Percentiles rank a stretch among this genome's conserved stretches.
Evolutionary conservation across 2,329 filamentous ascomycete genomes (phyloP).

Genomic region (Fusarium sublunatum): DNA sequence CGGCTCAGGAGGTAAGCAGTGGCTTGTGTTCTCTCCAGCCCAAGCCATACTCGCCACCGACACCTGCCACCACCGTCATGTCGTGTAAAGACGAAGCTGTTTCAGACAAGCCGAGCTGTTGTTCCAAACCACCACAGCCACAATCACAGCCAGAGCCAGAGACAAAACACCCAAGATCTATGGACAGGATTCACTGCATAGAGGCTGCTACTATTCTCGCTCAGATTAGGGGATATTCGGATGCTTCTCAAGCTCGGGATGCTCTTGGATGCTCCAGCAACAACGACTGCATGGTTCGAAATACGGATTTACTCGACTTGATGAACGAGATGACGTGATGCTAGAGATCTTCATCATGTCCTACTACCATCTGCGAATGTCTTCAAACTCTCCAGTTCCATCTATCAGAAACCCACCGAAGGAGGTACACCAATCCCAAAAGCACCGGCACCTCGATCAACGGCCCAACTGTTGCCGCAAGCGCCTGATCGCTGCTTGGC

Average conservation of each 20-base stretch:
- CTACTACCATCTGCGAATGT: neutral
- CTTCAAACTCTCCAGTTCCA: conserved; percentile 50
- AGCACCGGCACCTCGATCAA: conserved; percentile 89
- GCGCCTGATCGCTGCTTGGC: conserved; percentile 78
- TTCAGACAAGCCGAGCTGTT: neutral
- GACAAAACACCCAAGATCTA: neutral
- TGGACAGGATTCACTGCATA: conserved; percentile 44
- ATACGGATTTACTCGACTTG: conserved; percentile 50
- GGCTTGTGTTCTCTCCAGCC: neutral
- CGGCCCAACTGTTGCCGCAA: conserved; percentile 86
- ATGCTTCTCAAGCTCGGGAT: conserved; percentile 43
- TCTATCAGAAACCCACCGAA: conserved; percentile 67
- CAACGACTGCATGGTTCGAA: conserved; percentile 50
- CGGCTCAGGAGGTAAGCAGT: neutral
- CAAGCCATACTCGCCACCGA: neutral
- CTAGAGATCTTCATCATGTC: neutral
- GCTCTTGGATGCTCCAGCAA: conserved; percentile 46
- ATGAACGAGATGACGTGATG: conserved; percentile 47
- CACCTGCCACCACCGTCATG: neutral
- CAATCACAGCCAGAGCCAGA: neutral
- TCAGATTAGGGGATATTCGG: conserved; percentile 52
- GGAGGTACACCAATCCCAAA: conserved; percentile 79
- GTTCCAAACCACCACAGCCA: conserved; percentile 12
- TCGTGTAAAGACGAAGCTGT: conserved; percentile 5
- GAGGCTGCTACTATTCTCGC: conserved; percentile 52